phyloP scores from a whole-genome alignment of 768 basidiomycete species.

The Pulveroboletus ravenelii region DNA sequence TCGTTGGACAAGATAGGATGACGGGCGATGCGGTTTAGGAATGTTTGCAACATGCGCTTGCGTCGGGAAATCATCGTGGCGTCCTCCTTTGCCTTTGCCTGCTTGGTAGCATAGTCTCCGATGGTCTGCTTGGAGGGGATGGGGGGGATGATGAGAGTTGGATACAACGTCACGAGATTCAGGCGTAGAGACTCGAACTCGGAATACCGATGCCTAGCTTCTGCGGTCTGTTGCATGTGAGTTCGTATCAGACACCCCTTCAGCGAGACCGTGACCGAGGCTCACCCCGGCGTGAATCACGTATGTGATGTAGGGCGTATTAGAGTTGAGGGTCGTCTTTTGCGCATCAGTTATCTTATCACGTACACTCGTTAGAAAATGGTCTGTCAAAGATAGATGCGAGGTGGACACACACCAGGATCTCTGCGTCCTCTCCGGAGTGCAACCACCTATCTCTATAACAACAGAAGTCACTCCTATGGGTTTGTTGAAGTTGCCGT shows the following conservation, averaged over 20 bases:
- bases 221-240: constrained; percentile 52
- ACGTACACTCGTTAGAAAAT: constrained; percentile 8
- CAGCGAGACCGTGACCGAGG: constrained; percentile 5
- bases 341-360: constrained; percentile 88
- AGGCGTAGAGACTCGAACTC: constrained; percentile 93
- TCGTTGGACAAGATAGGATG: constrained; percentile 97
- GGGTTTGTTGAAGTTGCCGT: constrained; percentile 45
- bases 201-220: constrained; percentile 89
- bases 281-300: constrained; percentile 84
- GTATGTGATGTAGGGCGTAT: constrained; percentile 90
- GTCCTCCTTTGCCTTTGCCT: constrained; percentile 95
- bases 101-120: constrained; percentile 95
- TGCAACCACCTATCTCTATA: constrained; percentile 71
- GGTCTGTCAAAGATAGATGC: background rate
- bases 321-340: constrained; percentile 89
- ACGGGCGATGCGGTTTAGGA: constrained; percentile 81
- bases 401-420: constrained; percentile 52
- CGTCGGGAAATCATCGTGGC: constrained; percentile 84
- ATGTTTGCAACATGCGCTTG: constrained; percentile 93
- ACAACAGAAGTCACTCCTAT: constrained; percentile 79
- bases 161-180: constrained; percentile 82
- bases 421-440: constrained; percentile 77
- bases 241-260: constrained; percentile 7
- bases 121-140: constrained; percentile 96
- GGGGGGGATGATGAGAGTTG: constrained; percentile 94